Base-by-base conservation (phyloP, 106 monocot species). In the Dendrobium nobile region DNA sequence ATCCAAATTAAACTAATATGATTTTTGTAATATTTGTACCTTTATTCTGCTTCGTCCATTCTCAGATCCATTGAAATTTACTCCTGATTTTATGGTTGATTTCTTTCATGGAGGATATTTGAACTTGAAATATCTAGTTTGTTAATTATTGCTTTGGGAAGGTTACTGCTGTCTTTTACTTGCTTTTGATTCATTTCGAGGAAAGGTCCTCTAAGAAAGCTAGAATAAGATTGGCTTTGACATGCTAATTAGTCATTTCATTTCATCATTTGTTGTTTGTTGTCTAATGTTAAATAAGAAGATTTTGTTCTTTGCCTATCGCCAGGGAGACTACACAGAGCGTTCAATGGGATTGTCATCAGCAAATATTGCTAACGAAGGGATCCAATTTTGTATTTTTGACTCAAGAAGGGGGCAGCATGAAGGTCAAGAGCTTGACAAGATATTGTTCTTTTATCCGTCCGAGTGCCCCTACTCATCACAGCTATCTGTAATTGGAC, bases 401-500 rank as follows among this genome's bases (percentile, higher is more conserved):
- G 95, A 98, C 84, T 86, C 89, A 75, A 87, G 86, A 86, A 92
- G 98, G 78, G 95, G 98, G 47, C 98, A 98, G 75, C 85, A 85
- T 58, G 98, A 98, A 88, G 98, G 98, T 5, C 89, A 98, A 83
- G 98, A 98, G 80, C 85, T 92, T 58, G 98, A 95, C 87, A 99
- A 99, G 85, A 99, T 99, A 79, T 77, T 99, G 26, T 93, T 90
- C 80, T 95, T 95, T 75, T 93, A 84, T 67, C 98, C 95, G 54
- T 17, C 87, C 3, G 95, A 99, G 41, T 93, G 84, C 76, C 85
- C 91, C 44, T 91, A 85, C 80, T 81, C 90, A 9, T 54, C 44
- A 47, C 98, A 99, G 70, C 85, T 99, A 61, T 99, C 95, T 75
- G 86, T 95, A 1, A 77, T 95, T 61, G 98, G 98, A 20, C 98